phyloP scores from a whole-genome alignment of 352 stramenopile genomes.

The Pythium insidiosum region DNA sequence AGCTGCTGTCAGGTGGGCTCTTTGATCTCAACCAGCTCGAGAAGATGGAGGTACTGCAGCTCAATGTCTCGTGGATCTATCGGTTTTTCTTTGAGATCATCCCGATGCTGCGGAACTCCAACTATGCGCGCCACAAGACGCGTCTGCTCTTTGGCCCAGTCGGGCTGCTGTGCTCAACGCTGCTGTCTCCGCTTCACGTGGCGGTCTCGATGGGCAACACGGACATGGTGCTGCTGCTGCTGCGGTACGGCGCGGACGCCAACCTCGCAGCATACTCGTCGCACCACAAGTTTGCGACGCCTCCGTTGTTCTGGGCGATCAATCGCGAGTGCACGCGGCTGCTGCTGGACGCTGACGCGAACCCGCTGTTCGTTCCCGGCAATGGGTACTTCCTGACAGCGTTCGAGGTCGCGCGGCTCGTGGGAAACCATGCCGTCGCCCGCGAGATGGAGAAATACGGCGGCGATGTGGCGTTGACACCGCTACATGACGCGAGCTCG shows the following conservation, averaged over 20 bases:
- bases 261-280: slow-evolving; percentile 42
- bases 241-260: slow-evolving; percentile 53
- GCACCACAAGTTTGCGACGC: slow-evolving; percentile 46
- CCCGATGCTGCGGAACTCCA: slow-evolving; percentile 39
- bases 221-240: slow-evolving; percentile 54
- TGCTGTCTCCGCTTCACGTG: slow-evolving; percentile 68
- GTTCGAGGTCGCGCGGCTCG: slow-evolving; percentile 61
- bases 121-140: slow-evolving; percentile 25
- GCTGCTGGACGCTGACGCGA: slow-evolving; percentile 61
- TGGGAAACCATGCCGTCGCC: slow-evolving; percentile 54
- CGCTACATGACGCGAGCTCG: slow-evolving; percentile 60
- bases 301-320: slow-evolving; percentile 61
- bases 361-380: slow-evolving; percentile 47
- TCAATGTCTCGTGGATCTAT: slow-evolving; percentile 69
- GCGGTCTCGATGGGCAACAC: slow-evolving; percentile 60
- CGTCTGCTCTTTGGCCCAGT: slow-evolving; percentile 52
- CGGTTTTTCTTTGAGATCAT: slow-evolving; percentile 50
- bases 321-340: slow-evolving; percentile 61
- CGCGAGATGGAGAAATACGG: slow-evolving; percentile 73
- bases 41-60: slow-evolving; percentile 63
- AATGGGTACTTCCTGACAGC: slow-evolving; percentile 54
- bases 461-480: slow-evolving; percentile 67
- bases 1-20: slow-evolving; percentile 37
- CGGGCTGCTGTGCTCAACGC: slow-evolving; percentile 41
- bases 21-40: slow-evolving; percentile 71